A percentile compares a stretch with the other conserved stretches of the same genome.
These are phyloP conservation scores for Trichodelitschia bisporula DNA, from an alignment of 495 filamentous ascomycete species.

Conservation along the genomic window DNA sequence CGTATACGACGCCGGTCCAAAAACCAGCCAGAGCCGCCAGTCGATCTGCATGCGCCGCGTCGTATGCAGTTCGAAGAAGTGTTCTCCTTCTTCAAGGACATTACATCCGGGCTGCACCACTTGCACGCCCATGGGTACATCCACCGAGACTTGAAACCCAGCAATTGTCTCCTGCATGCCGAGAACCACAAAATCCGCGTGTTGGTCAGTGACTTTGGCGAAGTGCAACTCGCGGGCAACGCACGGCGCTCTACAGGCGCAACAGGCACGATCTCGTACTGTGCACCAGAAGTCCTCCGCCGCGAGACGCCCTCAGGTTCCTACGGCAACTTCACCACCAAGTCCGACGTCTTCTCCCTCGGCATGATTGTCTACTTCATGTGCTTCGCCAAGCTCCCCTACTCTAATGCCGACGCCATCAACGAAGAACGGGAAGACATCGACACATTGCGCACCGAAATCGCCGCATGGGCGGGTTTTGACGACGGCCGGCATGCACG, in stretches of 20 bases:
- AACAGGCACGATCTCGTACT: slow-evolving; percentile 92
- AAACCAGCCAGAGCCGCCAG: slow-evolving; percentile 28
- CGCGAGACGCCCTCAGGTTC: slow-evolving; percentile 38
- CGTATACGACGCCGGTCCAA: slow-evolving; percentile 57
- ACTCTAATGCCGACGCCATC: slow-evolving; percentile 53
- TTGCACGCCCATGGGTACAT: slow-evolving; percentile 88
- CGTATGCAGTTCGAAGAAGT: slow-evolving; percentile 72
- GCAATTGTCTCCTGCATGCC: slow-evolving; percentile 75
- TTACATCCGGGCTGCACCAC: slow-evolving; percentile 73
- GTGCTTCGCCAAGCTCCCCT: slow-evolving; percentile 80
- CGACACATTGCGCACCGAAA: slow-evolving; percentile 70
- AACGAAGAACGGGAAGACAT: slow-evolving; percentile 87
- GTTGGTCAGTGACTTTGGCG: slow-evolving; percentile 90
- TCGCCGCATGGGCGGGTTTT: slow-evolving; percentile 68
- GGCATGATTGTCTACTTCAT: slow-evolving; percentile 98
- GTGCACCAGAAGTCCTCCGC: slow-evolving; percentile 77
- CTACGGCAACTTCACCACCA: slow-evolving; percentile 79
- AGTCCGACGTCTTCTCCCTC: slow-evolving; percentile 88
- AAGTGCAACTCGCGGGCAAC: slow-evolving; percentile 63
- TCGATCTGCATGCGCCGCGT: slow-evolving; percentile 27
- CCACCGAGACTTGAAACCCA: slow-evolving; percentile 85
- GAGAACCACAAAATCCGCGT: slow-evolving; percentile 46
- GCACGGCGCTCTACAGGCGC: slow-evolving; percentile 71
- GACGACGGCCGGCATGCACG: slow-evolving; percentile 43
- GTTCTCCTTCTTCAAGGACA: slow-evolving; percentile 89